phyloP scores from a whole-genome alignment of 768 basidiomycete genomes.

The Royoungia palumana region DNA sequence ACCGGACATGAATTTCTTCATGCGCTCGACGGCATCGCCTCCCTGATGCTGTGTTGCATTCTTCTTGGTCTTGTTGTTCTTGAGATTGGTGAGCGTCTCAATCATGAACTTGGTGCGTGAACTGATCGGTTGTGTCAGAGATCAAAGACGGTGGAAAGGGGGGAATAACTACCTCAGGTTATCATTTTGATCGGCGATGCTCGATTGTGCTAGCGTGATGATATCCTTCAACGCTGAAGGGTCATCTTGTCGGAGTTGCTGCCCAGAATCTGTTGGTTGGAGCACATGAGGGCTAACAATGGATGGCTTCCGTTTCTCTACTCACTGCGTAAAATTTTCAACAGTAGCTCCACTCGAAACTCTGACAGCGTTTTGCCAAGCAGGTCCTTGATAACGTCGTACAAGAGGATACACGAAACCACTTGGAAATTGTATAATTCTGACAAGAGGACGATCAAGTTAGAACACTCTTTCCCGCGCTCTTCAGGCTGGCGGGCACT shows the following conservation, averaged over 20 bases:
- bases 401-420: constrained; percentile 82
- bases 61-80: constrained; percentile 82
- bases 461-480: constrained; percentile 83
- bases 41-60: constrained; percentile 65
- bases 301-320: not conserved
- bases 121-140: constrained; percentile 37
- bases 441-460: constrained; percentile 81
- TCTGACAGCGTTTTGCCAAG: constrained; percentile 66
- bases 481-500: constrained; percentile 30
- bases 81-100: constrained; percentile 87
- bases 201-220: constrained; percentile 73
- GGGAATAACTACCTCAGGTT: constrained; percentile 60
- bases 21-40: constrained; percentile 70
- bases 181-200: constrained; percentile 51
- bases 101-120: constrained; percentile 94
- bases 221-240: constrained; percentile 92
- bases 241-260: constrained; percentile 88
- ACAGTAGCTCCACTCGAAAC: constrained; percentile 78
- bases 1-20: constrained; percentile 83
- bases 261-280: constrained; percentile 75
- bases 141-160: not conserved
- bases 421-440: constrained; percentile 98
- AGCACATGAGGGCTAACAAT: not conserved
- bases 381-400: constrained; percentile 81
- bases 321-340: constrained; percentile 82